Evolutionary conservation across 2,329 filamentous ascomycete species (phyloP).

Genomic region (Cadophora sp.): DNA sequence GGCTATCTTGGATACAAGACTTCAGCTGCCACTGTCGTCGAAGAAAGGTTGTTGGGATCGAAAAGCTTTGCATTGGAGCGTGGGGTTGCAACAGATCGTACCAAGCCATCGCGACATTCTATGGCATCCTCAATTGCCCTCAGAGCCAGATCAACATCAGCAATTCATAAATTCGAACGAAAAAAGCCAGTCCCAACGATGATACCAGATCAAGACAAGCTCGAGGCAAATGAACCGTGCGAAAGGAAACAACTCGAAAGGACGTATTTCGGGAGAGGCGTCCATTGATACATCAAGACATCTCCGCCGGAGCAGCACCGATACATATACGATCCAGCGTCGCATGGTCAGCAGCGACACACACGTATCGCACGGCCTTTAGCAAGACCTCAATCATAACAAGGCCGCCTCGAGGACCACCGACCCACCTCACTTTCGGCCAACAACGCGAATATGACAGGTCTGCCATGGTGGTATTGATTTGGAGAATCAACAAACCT

Average conservation of each 20-base stretch:
- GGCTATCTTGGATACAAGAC: no score
- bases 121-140: neutral
- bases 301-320: neutral
- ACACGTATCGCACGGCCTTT: neutral
- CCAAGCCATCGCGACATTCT: neutral
- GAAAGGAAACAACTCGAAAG: neutral
- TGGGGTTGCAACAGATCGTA: neutral
- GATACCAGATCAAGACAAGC: neutral
- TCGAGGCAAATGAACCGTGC: neutral
- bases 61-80: neutral
- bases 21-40: neutral
- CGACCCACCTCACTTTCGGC: neutral
- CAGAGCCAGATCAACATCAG: neutral
- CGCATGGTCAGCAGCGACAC: neutral
- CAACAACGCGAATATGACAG: neutral
- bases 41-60: neutral
- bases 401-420: conserved; percentile 13
- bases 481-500: neutral
- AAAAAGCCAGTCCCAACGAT: neutral
- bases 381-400: conserved; percentile 13
- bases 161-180: neutral
- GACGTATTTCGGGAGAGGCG: neutral
- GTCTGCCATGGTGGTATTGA: neutral
- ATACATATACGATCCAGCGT: neutral
- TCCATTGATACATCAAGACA: neutral